phyloP scores from a whole-genome alignment of 371 early-diverging fungal species.

The Globomyces sp. region DNA sequence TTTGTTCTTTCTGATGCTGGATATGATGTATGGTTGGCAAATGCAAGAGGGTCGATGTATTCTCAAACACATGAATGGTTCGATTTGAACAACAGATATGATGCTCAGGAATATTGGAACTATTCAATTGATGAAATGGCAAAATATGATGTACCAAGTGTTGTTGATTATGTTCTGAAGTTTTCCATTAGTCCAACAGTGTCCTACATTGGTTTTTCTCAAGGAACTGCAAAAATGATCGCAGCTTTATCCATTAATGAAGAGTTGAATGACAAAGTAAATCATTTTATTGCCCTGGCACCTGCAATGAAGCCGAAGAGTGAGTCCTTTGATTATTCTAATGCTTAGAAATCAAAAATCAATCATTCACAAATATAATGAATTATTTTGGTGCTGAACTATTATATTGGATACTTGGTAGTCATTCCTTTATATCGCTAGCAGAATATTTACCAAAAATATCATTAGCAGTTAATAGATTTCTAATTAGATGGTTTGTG shows the following conservation, averaged over 20 bases:
- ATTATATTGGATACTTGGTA: slow-evolving; percentile 1
- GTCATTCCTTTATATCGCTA: background rate
- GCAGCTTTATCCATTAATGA: slow-evolving; percentile 78
- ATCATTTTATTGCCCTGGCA: slow-evolving; percentile 82
- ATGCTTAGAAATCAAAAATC: background rate
- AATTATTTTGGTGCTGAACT: background rate
- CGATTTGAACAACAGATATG: slow-evolving; percentile 57
- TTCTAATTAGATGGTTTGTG: too few species aligned
- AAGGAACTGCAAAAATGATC: slow-evolving; percentile 86
- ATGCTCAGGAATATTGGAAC: slow-evolving; percentile 50
- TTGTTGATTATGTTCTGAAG: slow-evolving; percentile 74
- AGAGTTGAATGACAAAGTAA: slow-evolving; percentile 71
- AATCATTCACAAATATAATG: background rate
- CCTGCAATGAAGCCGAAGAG: slow-evolving; percentile 82
- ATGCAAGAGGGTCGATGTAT: slow-evolving; percentile 82
- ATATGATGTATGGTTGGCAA: slow-evolving; percentile 84
- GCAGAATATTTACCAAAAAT: slow-evolving; percentile 18
- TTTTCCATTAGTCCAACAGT: slow-evolving; percentile 66
- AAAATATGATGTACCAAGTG: slow-evolving; percentile 76
- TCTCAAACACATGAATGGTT: slow-evolving; percentile 70
- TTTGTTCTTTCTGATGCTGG: slow-evolving; percentile 31
- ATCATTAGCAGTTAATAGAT: background rate
- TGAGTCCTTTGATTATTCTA: background rate
- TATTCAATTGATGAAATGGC: slow-evolving; percentile 89
- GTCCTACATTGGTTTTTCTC: slow-evolving; percentile 88